Percentiles rank a stretch among this genome's conserved stretches.
These are phyloP conservation scores for Cryptosporidium sp. DNA, from an alignment of 169 alveolate genomes.

Conservation along the genomic window DNA sequence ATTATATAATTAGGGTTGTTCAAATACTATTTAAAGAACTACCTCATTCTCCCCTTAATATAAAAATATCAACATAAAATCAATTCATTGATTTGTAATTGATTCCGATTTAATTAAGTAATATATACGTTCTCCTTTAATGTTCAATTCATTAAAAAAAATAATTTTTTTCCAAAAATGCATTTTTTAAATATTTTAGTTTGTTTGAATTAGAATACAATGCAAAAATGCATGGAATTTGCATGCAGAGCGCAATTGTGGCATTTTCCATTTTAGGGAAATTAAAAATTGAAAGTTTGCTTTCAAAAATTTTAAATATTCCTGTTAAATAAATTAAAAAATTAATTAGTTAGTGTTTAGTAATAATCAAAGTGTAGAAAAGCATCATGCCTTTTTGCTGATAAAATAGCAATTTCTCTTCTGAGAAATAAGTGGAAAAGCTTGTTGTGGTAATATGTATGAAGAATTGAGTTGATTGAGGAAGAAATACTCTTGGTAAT, in stretches of 20 bases:
- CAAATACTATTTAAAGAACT: too few relatives aligned
- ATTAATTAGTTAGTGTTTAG: neutral
- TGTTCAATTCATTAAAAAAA: neutral
- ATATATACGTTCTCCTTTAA: neutral
- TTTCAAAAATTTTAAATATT: too few relatives aligned
- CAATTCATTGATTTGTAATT: neutral
- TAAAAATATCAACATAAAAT: neutral
- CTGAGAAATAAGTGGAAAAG: slow-evolving; percentile 48
- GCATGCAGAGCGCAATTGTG: neutral
- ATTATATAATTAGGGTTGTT: too few relatives aligned
- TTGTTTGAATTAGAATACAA: neutral
- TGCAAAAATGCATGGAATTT: neutral
- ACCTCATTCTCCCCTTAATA: neutral
- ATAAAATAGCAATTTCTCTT: slow-evolving; percentile 59
- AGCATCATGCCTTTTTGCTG: slow-evolving; percentile 70
- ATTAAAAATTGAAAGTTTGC: too few relatives aligned
- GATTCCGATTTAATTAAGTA: neutral
- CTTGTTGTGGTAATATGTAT: slow-evolving; percentile 57
- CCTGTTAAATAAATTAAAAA: too few relatives aligned
- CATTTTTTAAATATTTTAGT: neutral
- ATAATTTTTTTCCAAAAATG: neutral
- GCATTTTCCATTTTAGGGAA: neutral
- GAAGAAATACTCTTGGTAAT: slow-evolving; percentile 57
- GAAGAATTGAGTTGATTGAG: slow-evolving; percentile 56
- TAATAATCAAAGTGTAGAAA: slow-evolving; percentile 49